A percentile compares a stretch with the other conserved stretches of the same genome.
Conservation (phyloP, 352 stramenopile genomes). For the Globisporangium irregulare region DNA sequence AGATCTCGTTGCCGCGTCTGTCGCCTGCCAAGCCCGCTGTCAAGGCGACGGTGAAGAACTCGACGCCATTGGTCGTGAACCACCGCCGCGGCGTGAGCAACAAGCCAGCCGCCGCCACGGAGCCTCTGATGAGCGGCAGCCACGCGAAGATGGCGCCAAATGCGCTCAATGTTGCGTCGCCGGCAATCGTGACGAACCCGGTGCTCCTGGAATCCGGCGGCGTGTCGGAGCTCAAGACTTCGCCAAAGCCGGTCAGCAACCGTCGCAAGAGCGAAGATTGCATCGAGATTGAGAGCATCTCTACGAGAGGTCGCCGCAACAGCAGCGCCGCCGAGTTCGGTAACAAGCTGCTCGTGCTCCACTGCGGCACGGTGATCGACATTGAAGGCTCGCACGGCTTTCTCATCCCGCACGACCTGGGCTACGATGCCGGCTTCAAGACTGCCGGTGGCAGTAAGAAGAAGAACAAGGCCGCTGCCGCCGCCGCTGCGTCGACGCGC, state of each 20-base stretch:
- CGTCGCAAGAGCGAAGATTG: conserved; percentile 19
- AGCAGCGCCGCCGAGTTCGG: conserved; percentile 30
- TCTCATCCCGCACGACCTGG: conserved; percentile 72
- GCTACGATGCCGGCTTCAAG: conserved; percentile 22
- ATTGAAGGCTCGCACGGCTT: conserved; percentile 71
- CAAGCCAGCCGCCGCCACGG: conserved; percentile 15
- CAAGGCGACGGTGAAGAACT: conserved; percentile 16
- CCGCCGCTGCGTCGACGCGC: conserved; percentile 12
- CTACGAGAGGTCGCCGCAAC: conserved; percentile 15
- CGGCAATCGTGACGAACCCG: conserved; percentile 27
- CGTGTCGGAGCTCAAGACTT: conserved; percentile 12
- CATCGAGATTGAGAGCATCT: conserved; percentile 16
- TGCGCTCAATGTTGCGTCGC: conserved; percentile 43
- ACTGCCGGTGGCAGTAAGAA: conserved; percentile 13
- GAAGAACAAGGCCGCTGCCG: conserved; percentile 9
- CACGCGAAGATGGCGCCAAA: conserved; percentile 18
- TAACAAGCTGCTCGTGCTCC: conserved; percentile 62
- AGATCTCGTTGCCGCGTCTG: conserved; percentile 51
- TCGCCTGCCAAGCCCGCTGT: conserved; percentile 25
- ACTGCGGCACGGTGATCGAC: conserved; percentile 78
- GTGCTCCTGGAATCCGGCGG: conserved; percentile 16
- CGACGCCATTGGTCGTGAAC: conserved; percentile 19
- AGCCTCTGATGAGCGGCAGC: conserved; percentile 17
- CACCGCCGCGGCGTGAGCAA: conserved; percentile 13
- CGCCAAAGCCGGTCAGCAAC: conserved; percentile 7